A percentile compares a stretch with the other conserved stretches of the same genome.
Evolutionary conservation across 139 green algal genomes (phyloP).

Genomic region (Raphidocelis subcapitata): DNA sequence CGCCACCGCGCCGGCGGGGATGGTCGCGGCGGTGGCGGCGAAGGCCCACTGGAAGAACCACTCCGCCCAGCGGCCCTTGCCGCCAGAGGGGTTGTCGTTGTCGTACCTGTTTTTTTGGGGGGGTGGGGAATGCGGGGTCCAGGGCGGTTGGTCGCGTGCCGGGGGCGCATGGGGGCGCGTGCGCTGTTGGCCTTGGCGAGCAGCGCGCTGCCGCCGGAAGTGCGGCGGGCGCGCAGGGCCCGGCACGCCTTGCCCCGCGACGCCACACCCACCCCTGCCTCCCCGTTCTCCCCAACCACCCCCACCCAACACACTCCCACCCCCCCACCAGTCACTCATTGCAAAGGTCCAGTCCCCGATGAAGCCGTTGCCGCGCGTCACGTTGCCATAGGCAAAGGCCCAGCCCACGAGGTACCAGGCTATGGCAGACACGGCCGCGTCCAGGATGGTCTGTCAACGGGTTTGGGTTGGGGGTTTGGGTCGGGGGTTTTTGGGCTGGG

Average conservation of each 20-base stretch:
- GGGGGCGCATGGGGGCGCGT: background rate
- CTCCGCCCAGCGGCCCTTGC: constrained; percentile 33
- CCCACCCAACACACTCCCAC: too few species aligned
- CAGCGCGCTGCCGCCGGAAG: too few species aligned
- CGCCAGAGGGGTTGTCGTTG: background rate
- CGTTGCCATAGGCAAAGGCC: constrained; percentile 66
- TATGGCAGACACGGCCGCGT: too few species aligned
- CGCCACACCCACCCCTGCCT: too few species aligned
- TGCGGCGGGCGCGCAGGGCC: too few species aligned
- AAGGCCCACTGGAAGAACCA: constrained; percentile 82
- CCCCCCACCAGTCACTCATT: constrained; percentile 20
- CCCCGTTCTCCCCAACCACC: too few species aligned
- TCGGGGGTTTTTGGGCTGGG: too few species aligned
- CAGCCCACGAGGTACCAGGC: constrained; percentile 32
- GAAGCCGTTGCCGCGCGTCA: constrained; percentile 53
- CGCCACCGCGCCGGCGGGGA: constrained; percentile 65
- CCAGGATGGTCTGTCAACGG: too few species aligned
- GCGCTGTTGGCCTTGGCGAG: too few species aligned
- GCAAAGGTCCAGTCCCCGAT: constrained; percentile 54
- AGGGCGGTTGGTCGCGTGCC: too few species aligned
- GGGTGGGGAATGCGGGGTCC: background rate
- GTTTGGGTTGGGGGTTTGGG: too few species aligned
- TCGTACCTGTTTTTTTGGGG: background rate
- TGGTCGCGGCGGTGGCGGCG: constrained; percentile 67
- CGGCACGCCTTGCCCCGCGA: too few species aligned